Conservation (phyloP, 148 eudicot genomes). For the Polygonum aviculare region DNA sequence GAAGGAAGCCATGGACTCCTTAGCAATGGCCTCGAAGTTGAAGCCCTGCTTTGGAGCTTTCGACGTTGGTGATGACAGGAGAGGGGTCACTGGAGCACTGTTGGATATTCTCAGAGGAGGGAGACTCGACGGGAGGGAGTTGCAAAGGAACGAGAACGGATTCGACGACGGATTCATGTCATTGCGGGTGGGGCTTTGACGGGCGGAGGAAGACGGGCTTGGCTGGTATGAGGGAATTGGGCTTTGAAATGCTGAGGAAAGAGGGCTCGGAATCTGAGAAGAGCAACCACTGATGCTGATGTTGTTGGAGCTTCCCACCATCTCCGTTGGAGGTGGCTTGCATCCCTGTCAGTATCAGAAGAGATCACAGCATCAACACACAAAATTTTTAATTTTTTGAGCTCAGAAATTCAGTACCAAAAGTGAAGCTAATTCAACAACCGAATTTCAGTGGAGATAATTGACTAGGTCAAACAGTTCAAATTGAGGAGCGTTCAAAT, state of each 20-base stretch:
- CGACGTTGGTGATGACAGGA: conserved; percentile 69
- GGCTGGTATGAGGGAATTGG: conserved; percentile 90
- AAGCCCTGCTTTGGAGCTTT: conserved; percentile 37
- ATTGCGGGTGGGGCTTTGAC: conserved; percentile 63
- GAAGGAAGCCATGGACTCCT: conserved; percentile 53
- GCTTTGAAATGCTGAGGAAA: conserved; percentile 70
- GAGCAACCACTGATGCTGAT: conserved; percentile 45
- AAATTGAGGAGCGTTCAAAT: neutral
- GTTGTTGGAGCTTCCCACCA: conserved; percentile 41
- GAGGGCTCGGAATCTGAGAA: conserved; percentile 70
- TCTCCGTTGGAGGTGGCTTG: conserved; percentile 52
- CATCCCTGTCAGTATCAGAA: conserved; percentile 44
- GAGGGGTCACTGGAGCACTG: conserved; percentile 94
- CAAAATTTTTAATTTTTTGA: neutral
- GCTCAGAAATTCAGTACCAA: neutral
- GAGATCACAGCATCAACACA: conserved; percentile 1
- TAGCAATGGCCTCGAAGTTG: conserved; percentile 59
- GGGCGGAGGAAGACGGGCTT: conserved; percentile 84
- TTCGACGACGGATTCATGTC: conserved; percentile 30
- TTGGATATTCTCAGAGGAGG: conserved; percentile 90
- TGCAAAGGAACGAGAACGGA: conserved; percentile 64
- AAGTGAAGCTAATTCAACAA: neutral
- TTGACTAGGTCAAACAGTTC: too few relatives aligned
- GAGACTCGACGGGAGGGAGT: conserved; percentile 55
- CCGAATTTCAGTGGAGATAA: neutral